phyloP scores from a whole-genome alignment of 345 rosid genomes.

The Salix brachista region DNA sequence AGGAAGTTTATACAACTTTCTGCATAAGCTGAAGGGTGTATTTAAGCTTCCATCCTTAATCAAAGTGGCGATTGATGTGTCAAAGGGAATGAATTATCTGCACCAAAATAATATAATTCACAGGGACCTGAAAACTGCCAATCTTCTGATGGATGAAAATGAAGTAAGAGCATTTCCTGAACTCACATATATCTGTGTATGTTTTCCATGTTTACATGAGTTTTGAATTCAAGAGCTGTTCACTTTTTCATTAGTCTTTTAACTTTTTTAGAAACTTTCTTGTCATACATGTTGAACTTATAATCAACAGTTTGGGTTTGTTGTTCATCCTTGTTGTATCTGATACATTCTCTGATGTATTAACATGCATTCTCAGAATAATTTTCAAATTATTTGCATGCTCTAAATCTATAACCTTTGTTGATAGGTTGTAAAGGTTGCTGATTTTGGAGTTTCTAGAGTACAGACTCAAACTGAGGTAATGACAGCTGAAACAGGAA shows the following conservation, averaged over 20 bases:
- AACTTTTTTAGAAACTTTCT: neutral
- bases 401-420: conserved; percentile 3
- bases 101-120: conserved; percentile 95
- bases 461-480: conserved; percentile 90
- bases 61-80: conserved; percentile 76
- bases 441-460: conserved; percentile 98
- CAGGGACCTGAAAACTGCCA: conserved; percentile 93
- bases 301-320: neutral
- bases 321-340: neutral
- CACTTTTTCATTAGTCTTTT: neutral
- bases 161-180: conserved; percentile 50
- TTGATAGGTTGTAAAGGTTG: conserved; percentile 86
- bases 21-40: conserved; percentile 77
- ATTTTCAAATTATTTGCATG: neutral
- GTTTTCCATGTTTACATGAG: conserved; percentile 1
- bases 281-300: neutral
- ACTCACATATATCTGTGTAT: neutral
- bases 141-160: conserved; percentile 98
- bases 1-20: conserved; percentile 85
- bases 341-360: neutral
- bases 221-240: neutral
- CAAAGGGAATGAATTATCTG: conserved; percentile 95
- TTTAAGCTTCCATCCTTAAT: conserved; percentile 76
- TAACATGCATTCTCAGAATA: neutral
- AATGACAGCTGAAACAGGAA: conserved; percentile 98